phyloP scores from a whole-genome alignment of 208 protist species.

The Crithidia sp. region DNA sequence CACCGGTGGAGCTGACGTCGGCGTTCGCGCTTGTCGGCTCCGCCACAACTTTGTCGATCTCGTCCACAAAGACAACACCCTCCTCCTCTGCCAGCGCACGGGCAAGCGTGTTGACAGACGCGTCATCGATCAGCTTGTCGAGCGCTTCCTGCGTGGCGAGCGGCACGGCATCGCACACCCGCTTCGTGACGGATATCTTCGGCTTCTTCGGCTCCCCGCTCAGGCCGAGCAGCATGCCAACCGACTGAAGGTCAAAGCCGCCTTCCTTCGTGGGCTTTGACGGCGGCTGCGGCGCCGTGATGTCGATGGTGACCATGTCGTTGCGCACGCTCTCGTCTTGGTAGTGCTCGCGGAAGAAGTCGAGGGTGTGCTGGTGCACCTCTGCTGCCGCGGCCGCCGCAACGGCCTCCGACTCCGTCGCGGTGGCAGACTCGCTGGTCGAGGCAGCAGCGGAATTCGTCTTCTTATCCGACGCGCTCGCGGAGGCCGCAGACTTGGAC shows the following conservation, averaged over 20 bases:
- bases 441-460: not conserved
- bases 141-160: conserved; percentile 87
- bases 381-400: conserved; percentile 10
- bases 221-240: conserved; percentile 72
- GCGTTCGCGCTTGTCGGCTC: conserved; percentile 57
- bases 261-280: conserved; percentile 42
- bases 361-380: conserved; percentile 55
- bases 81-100: conserved; percentile 90
- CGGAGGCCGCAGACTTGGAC: not conserved
- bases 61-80: conserved; percentile 98
- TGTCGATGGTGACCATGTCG: conserved; percentile 79
- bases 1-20: conserved; percentile 94
- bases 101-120: conserved; percentile 85
- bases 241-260: conserved; percentile 63
- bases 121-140: conserved; percentile 91
- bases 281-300: conserved; percentile 52
- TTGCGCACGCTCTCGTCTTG: conserved; percentile 64
- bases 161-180: conserved; percentile 79
- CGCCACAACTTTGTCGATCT: conserved; percentile 98
- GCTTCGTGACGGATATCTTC: conserved; percentile 71
- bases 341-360: conserved; percentile 86
- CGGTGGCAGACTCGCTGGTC: not conserved
- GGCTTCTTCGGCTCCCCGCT: conserved; percentile 48
- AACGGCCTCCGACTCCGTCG: conserved; percentile 8
- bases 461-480: not conserved